These are phyloP conservation scores for Prunus padus DNA, from an alignment of 306 rosid species.

Conservation along the genomic window DNA sequence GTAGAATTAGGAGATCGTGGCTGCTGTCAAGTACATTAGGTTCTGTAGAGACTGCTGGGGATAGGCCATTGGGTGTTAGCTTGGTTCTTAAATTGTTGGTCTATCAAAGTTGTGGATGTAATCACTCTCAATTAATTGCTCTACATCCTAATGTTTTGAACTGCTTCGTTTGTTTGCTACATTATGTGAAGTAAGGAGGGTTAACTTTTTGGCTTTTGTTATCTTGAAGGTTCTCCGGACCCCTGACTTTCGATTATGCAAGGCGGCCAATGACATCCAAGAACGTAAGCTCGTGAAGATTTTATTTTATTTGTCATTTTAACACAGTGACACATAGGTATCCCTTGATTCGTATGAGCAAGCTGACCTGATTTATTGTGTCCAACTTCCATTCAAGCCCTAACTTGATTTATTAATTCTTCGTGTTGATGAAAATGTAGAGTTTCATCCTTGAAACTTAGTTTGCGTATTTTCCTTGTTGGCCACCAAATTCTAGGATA, in stretches of 20 bases:
- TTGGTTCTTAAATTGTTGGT: not conserved
- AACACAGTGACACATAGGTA: conserved; percentile 3
- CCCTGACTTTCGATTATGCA: conserved; percentile 62
- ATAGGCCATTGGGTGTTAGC: too few relatives aligned
- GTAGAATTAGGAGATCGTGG: not conserved
- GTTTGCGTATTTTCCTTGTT: not conserved
- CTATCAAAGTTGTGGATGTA: not conserved
- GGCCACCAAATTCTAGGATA: not conserved
- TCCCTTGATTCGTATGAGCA: not conserved
- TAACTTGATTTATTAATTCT: not conserved
- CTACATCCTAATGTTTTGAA: not conserved
- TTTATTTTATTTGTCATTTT: not conserved
- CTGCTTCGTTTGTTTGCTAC: conserved; percentile 10
- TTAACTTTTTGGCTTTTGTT: conserved; percentile 22
- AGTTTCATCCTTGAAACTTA: not conserved
- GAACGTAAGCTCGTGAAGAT: conserved; percentile 55
- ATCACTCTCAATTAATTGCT: not conserved
- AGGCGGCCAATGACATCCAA: conserved; percentile 68
- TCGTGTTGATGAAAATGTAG: not conserved
- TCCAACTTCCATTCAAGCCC: not conserved
- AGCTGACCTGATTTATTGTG: not conserved
- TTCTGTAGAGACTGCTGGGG: not conserved
- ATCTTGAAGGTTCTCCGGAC: conserved; percentile 60
- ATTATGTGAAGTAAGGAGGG: conserved; percentile 9
- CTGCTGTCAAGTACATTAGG: not conserved